Percentiles rank a stretch among this genome's conserved stretches.
These are phyloP conservation scores for Sindora glabra DNA, from an alignment of 306 rosid genomes.

Conservation along the genomic window DNA sequence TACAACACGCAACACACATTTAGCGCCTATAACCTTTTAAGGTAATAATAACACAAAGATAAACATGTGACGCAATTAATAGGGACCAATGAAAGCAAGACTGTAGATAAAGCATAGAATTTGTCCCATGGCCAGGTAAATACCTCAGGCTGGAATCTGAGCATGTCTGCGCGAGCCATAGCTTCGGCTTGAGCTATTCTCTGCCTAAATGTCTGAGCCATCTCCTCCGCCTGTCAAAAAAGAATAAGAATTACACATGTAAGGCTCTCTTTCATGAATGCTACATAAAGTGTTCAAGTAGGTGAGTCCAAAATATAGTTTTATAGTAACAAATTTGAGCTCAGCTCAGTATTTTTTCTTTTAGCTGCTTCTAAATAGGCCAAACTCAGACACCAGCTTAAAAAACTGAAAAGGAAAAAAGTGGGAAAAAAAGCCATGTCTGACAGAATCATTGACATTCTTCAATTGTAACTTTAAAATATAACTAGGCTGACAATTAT, in stretches of 20 bases:
- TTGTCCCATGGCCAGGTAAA: too few species aligned
- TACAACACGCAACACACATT: not conserved
- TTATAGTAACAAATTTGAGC: too few species aligned
- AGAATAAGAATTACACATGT: constrained; percentile 13
- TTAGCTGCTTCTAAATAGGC: constrained; percentile 8
- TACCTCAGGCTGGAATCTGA: constrained; percentile 91
- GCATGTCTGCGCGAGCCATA: constrained; percentile 98
- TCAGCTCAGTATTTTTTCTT: not conserved
- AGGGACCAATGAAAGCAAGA: too few species aligned
- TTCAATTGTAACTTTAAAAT: not conserved
- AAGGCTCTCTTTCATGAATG: constrained; percentile 2
- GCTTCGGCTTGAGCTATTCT: constrained; percentile 98
- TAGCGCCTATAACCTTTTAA: not conserved
- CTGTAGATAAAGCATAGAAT: too few species aligned
- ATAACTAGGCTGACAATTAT: not conserved
- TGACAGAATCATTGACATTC: not conserved
- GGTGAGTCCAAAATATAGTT: not conserved
- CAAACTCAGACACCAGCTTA: not conserved
- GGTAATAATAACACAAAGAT: not conserved
- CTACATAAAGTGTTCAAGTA: constrained; percentile 1
- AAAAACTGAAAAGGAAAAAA: not conserved
- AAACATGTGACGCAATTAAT: too few species aligned
- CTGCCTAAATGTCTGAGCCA: constrained; percentile 94
- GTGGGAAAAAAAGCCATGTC: constrained; percentile 1
- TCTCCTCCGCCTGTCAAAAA: constrained; percentile 81